Percentiles rank a stretch among this genome's conserved stretches.
These are phyloP conservation scores for Fusarium temperatum DNA, from an alignment of 2,329 filamentous ascomycete genomes.

Conservation along the genomic window DNA sequence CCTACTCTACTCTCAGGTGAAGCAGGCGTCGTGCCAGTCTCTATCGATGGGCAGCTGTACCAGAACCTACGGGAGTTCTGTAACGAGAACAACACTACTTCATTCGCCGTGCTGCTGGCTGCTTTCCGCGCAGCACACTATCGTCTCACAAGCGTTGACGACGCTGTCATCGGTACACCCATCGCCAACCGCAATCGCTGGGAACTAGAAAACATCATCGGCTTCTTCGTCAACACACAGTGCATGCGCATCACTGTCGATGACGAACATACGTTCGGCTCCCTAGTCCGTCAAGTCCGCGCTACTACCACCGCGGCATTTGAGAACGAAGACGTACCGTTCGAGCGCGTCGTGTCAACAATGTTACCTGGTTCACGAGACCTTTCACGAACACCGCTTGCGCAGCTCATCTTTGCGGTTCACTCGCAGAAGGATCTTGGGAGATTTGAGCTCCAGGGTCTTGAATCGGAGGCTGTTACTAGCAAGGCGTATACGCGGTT, in stretches of 20 bases:
- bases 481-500: conserved; percentile 21
- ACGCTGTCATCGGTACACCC: conserved; percentile 34
- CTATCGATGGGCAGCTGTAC: conserved; percentile 15
- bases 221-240: conserved; percentile 42
- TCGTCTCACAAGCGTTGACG: conserved; percentile 37
- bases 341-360: conserved; percentile 7
- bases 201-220: conserved; percentile 34
- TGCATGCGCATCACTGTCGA: conserved; percentile 36
- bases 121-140: conserved; percentile 41
- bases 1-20: conserved; percentile 23
- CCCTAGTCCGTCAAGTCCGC: conserved; percentile 21
- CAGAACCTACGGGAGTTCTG: conserved; percentile 14
- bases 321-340: conserved; percentile 6
- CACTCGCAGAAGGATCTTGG: conserved; percentile 36
- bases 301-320: not conserved
- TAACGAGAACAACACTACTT: not conserved
- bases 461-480: conserved; percentile 10
- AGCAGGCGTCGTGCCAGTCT: not conserved
- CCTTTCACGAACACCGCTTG: not conserved
- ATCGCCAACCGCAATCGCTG: conserved; percentile 29
- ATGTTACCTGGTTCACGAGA: not conserved
- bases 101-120: conserved; percentile 31
- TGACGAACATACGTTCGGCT: conserved; percentile 19
- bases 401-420: conserved; percentile 10
- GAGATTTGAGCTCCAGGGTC: conserved; percentile 22